These are phyloP conservation scores for Udeniomyces megalosporus DNA, from an alignment of 768 basidiomycete genomes.

Conservation along the genomic window DNA sequence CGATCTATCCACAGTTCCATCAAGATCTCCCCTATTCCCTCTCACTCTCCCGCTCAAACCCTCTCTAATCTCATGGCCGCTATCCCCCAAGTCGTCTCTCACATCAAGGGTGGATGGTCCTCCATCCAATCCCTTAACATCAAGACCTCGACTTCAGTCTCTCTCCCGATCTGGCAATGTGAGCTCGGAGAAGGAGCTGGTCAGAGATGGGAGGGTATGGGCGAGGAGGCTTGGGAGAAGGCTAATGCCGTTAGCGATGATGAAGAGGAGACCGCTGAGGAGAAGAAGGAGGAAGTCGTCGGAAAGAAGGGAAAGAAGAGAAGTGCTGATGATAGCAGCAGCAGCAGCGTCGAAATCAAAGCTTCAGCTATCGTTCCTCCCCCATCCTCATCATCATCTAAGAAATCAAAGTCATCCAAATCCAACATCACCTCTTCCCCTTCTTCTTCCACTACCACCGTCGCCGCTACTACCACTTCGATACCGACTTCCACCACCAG, in stretches of 20 bases:
- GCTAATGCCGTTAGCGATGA: neutral
- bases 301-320: conserved; percentile 7
- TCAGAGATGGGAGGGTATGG: conserved; percentile 40
- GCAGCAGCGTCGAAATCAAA: neutral
- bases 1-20: conserved; percentile 44
- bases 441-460: neutral
- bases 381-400: neutral
- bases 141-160: conserved; percentile 69
- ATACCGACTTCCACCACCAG: conserved; percentile 22
- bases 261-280: neutral
- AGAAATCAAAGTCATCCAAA: conserved; percentile 8
- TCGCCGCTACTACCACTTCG: conserved; percentile 30
- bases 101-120: conserved; percentile 68
- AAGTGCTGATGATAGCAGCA: neutral
- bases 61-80: conserved; percentile 61
- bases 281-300: neutral
- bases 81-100: conserved; percentile 53
- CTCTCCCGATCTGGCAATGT: conserved; percentile 83
- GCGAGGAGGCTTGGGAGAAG: conserved; percentile 14
- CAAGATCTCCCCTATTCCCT: conserved; percentile 53
- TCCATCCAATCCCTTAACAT: conserved; percentile 78
- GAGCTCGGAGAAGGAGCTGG: conserved; percentile 45
- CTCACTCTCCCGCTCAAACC: conserved; percentile 54
- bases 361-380: neutral
- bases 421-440: conserved; percentile 22